Evolutionary conservation across 208 protist genomes (phyloP).

Genomic region (Entamoeba histolytica): DNA sequence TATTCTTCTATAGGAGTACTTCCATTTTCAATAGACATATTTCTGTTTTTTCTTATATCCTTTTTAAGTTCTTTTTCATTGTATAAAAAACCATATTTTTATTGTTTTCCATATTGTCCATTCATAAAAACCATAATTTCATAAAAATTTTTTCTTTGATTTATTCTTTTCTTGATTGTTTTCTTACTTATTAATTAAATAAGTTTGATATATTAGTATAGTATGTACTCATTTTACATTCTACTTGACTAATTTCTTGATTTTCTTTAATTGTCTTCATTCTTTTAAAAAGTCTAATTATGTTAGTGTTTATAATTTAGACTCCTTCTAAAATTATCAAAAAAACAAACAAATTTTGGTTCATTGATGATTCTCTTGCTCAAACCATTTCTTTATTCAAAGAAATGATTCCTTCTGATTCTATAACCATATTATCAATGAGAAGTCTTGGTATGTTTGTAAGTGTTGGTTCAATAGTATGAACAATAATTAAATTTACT

Average conservation of each 20-base stretch:
- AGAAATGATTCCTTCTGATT: neutral
- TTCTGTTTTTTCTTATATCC: no score
- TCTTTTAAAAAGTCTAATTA: neutral
- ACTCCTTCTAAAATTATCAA: neutral
- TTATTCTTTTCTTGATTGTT: no score
- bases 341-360: neutral
- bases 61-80: no score
- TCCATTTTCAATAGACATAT: no score
- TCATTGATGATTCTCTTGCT: neutral
- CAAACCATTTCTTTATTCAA: neutral
- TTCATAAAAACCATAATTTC: no score
- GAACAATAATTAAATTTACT: neutral
- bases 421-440: neutral
- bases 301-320: neutral
- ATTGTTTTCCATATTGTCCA: no score
- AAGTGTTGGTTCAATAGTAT: neutral
- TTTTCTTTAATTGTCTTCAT: neutral
- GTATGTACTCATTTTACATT: no score
- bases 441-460: neutral
- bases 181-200: no score
- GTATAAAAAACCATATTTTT: no score
- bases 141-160: no score
- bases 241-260: neutral
- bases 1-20: neutral
- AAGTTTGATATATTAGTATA: no score